Percentiles rank a stretch among this genome's conserved stretches.
phyloP scores from a whole-genome alignment of 768 basidiomycete species.

The Astraeus odoratus region DNA sequence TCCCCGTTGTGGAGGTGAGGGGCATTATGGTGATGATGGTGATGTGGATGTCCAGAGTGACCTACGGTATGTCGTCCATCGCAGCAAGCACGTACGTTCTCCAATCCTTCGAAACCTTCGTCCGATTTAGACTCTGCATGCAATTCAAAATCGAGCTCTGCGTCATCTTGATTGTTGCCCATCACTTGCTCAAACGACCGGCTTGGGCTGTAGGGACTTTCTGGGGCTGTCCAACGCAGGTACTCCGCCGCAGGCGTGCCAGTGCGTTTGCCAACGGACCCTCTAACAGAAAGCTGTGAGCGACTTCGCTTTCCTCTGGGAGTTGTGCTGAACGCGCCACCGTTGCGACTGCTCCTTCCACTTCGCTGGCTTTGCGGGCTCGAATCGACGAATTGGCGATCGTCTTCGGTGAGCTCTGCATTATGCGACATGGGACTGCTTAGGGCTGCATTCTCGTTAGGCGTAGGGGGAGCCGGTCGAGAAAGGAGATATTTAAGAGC shows the following conservation, averaged over 20 bases:
- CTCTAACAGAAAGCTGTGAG: constrained; percentile 65
- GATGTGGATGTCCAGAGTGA: constrained; percentile 48
- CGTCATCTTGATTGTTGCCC: constrained; percentile 37
- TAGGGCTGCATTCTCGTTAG: constrained; percentile 25
- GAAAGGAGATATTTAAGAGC: constrained; percentile 87
- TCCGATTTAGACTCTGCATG: constrained; percentile 69
- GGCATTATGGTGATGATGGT: constrained; percentile 50
- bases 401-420: constrained; percentile 42
- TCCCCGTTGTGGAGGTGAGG: constrained; percentile 37
- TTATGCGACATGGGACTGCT: constrained; percentile 44
- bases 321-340: constrained; percentile 67
- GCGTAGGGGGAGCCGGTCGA: constrained; percentile 42
- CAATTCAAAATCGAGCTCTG: constrained; percentile 77
- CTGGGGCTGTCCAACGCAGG: constrained; percentile 69
- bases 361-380: constrained; percentile 76
- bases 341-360: constrained; percentile 48
- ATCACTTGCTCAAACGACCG: constrained; percentile 57
- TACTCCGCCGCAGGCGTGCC: constrained; percentile 93
- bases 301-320: constrained; percentile 73
- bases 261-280: constrained; percentile 76
- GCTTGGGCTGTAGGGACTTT: constrained; percentile 71
- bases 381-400: constrained; percentile 38
- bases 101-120: constrained; percentile 83
- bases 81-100: constrained; percentile 92
- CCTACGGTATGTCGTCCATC: constrained; percentile 86